phyloP scores from a whole-genome alignment of 1,284 basidiomycete species.

The Neonothopanus nambi region DNA sequence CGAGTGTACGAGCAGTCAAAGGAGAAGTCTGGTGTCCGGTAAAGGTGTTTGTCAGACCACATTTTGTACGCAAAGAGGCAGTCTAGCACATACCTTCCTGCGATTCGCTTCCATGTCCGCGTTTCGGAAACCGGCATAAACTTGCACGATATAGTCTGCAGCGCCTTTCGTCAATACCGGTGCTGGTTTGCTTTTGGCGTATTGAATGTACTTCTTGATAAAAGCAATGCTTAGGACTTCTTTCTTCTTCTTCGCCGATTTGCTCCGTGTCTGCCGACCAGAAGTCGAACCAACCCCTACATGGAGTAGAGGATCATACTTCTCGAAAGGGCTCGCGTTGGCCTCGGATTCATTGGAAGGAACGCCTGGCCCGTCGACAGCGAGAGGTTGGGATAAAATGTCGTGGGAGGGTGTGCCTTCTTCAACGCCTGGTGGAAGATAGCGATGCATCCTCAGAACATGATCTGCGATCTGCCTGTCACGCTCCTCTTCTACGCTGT shows the following conservation, averaged over 20 bases:
- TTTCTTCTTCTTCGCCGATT: constrained; percentile 62
- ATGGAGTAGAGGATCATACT: constrained; percentile 95
- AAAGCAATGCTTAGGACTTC: constrained; percentile 94
- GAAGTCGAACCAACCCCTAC: constrained; percentile 66
- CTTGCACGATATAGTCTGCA: constrained; percentile 91
- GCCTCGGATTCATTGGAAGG: constrained; percentile 51
- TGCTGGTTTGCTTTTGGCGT: constrained; percentile 87
- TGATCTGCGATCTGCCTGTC: constrained; percentile 97
- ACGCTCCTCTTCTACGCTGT: constrained; percentile 94
- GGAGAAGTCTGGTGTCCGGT: constrained; percentile 78
- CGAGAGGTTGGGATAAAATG: constrained; percentile 84
- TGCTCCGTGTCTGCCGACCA: constrained; percentile 48
- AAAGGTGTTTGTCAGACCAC: constrained; percentile 14
- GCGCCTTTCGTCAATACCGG: constrained; percentile 92
- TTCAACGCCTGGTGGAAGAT: constrained; percentile 94
- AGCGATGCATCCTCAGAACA: constrained; percentile 96
- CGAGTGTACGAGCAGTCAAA: constrained; percentile 96
- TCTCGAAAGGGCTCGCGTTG: constrained; percentile 89
- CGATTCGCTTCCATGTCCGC: constrained; percentile 90
- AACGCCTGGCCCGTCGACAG: constrained; percentile 75
- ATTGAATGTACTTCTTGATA: constrained; percentile 99
- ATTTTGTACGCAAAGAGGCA: constrained; percentile 4
- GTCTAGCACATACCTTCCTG: constrained; percentile 66
- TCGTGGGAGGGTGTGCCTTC: constrained; percentile 91
- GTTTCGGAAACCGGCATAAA: constrained; percentile 91